These are phyloP conservation scores for Phtheirospermum japonicum DNA, from an alignment of 257 asterid species.

Conservation along the genomic window DNA sequence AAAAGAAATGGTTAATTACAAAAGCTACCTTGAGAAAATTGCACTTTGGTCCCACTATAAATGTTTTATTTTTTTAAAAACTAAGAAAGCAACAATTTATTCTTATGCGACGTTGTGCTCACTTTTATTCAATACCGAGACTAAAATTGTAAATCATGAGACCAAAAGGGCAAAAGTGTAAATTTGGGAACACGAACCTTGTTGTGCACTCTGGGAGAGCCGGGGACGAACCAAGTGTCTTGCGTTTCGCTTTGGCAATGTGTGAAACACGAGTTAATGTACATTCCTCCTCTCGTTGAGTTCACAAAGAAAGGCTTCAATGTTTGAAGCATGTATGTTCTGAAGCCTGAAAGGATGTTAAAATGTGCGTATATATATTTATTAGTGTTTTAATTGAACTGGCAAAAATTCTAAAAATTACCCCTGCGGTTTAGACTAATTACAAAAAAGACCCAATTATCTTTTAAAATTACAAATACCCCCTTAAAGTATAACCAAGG, in stretches of 20 bases:
- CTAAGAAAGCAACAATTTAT: too few species aligned
- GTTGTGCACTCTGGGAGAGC: constrained; percentile 68
- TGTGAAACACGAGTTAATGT: constrained; percentile 83
- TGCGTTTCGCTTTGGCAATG: constrained; percentile 93
- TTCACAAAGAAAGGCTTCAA: constrained; percentile 43
- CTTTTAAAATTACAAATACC: background rate
- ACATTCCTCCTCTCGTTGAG: constrained; percentile 87
- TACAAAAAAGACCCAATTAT: too few species aligned
- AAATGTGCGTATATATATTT: too few species aligned
- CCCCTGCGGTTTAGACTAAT: background rate
- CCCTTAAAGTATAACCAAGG: too few species aligned
- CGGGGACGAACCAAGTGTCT: constrained; percentile 79
- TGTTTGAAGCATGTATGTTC: constrained; percentile 68
- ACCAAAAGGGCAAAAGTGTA: background rate
- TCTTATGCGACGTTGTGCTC: too few species aligned
- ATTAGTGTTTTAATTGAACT: too few species aligned
- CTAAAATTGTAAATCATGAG: too few species aligned
- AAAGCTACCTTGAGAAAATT: too few species aligned
- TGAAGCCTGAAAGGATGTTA: constrained; percentile 50
- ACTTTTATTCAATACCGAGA: too few species aligned
- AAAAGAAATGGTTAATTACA: background rate
- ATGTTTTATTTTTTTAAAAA: too few species aligned
- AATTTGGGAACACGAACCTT: constrained; percentile 43
- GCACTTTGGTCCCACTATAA: background rate
- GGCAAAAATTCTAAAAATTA: background rate